These are phyloP conservation scores for Coemansia sp. DNA, from an alignment of 192 early-diverging fungal genomes.

Conservation along the genomic window DNA sequence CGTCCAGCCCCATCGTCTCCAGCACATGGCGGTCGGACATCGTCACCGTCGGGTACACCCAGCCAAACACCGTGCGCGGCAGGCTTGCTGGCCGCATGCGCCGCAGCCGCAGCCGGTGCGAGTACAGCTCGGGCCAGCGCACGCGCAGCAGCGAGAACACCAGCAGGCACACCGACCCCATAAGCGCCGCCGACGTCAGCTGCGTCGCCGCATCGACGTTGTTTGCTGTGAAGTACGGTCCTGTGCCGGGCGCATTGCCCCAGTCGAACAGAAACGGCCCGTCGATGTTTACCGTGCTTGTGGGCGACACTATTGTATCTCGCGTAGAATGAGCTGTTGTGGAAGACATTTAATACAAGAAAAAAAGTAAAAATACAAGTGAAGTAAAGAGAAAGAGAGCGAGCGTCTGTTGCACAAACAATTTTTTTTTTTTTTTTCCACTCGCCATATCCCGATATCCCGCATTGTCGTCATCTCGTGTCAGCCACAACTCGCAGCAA, in stretches of 20 bases:
- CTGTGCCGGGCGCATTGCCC: slow-evolving; percentile 52
- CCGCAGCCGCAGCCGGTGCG: slow-evolving; percentile 54
- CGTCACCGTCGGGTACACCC: slow-evolving; percentile 49
- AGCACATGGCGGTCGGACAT: slow-evolving; percentile 56
- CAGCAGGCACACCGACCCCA: slow-evolving; percentile 38
- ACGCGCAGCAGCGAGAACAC: slow-evolving; percentile 51
- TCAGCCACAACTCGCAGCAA: too few relatives aligned
- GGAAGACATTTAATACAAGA: not conserved
- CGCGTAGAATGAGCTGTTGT: not conserved
- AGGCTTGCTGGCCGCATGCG: slow-evolving; percentile 51
- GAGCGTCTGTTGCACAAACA: not conserved
- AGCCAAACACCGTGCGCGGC: slow-evolving; percentile 51
- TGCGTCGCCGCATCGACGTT: slow-evolving; percentile 56
- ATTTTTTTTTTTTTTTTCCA: not conserved
- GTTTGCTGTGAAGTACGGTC: slow-evolving; percentile 49
- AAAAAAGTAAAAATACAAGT: not conserved
- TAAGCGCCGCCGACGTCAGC: slow-evolving; percentile 42
- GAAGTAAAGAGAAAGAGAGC: not conserved
- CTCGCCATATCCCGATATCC: too few relatives aligned
- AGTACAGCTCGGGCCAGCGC: slow-evolving; percentile 57
- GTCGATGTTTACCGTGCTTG: slow-evolving; percentile 29
- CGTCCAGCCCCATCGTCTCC: slow-evolving; percentile 56
- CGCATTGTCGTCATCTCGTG: too few relatives aligned
- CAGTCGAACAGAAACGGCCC: slow-evolving; percentile 41
- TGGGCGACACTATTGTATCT: not conserved